These are phyloP conservation scores for Astrothelium subdiscretum DNA, from an alignment of 495 filamentous ascomycete species.

Conservation along the genomic window DNA sequence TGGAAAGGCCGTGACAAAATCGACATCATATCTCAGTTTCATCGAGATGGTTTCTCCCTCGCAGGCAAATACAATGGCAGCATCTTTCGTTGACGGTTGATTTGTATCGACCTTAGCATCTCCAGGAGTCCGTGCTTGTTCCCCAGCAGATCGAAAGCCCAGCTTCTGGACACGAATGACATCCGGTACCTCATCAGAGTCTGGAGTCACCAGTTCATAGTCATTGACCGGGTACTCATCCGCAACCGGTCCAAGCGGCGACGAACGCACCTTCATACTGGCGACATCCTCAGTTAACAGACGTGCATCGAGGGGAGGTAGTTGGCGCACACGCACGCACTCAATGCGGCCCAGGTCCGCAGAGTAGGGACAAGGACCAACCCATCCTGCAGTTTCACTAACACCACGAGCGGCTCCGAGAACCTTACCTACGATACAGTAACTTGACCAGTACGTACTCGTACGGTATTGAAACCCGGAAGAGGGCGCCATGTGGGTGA, in stretches of 20 bases:
- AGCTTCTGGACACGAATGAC: slow-evolving; percentile 55
- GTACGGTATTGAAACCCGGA: slow-evolving; percentile 61
- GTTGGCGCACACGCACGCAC: slow-evolving; percentile 49
- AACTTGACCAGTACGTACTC: slow-evolving; percentile 58
- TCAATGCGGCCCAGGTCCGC: slow-evolving; percentile 49
- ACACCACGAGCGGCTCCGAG: slow-evolving; percentile 37
- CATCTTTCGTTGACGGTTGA: slow-evolving; percentile 44
- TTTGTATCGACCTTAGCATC: slow-evolving; percentile 5
- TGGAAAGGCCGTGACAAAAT: slow-evolving; percentile 53
- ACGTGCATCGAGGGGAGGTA: slow-evolving; percentile 32
- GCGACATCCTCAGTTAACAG: slow-evolving; percentile 43
- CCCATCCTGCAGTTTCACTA: slow-evolving; percentile 39
- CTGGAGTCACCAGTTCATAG: slow-evolving; percentile 43
- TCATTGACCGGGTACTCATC: slow-evolving; percentile 48
- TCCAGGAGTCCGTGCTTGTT: slow-evolving; percentile 7
- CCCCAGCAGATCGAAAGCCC: slow-evolving; percentile 30
- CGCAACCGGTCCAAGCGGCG: slow-evolving; percentile 50
- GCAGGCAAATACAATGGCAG: slow-evolving; percentile 55
- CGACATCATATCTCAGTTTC: slow-evolving; percentile 49
- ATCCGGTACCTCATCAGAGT: slow-evolving; percentile 44
- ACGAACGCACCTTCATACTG: slow-evolving; percentile 47
- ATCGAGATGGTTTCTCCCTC: slow-evolving; percentile 53
- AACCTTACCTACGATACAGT: slow-evolving; percentile 60
- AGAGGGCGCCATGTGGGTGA: slow-evolving; percentile 49
- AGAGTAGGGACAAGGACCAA: slow-evolving; percentile 54